These are phyloP conservation scores for Papilionanthe hybrid DNA, from an alignment of 116 monocot species.

Conservation along the genomic window DNA sequence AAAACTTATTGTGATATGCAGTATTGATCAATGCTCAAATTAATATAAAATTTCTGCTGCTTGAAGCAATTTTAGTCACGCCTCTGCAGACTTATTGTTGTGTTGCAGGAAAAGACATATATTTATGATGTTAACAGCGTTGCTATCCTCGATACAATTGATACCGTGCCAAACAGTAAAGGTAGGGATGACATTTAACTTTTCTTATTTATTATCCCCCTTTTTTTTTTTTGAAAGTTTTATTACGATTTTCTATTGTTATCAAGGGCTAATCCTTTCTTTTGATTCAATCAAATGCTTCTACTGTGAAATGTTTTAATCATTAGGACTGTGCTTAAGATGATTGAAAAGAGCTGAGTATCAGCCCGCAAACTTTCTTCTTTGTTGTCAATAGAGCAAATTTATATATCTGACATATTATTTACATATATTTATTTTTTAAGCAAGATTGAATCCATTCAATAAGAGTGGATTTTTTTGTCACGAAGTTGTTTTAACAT, in stretches of 20 bases:
- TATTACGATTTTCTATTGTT: not conserved
- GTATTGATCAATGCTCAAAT: not conserved
- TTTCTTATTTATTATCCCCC: not conserved
- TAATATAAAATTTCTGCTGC: not conserved
- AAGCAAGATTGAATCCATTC: not conserved
- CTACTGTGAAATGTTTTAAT: conserved; percentile 2
- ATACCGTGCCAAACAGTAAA: conserved; percentile 79
- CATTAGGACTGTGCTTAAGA: not conserved
- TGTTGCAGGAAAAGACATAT: conserved; percentile 82
- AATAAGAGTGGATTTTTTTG: not conserved
- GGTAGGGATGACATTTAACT: conserved; percentile 27
- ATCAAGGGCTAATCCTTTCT: not conserved
- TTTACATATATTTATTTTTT: not conserved
- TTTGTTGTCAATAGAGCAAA: not conserved
- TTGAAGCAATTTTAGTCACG: conserved; percentile 8
- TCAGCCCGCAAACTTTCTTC: not conserved
- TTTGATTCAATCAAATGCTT: not conserved
- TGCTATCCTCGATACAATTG: conserved; percentile 69
- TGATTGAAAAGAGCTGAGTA: not conserved
- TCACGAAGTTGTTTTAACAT: not conserved
- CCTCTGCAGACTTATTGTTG: conserved; percentile 70
- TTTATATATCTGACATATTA: not conserved
- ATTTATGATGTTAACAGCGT: conserved; percentile 79
- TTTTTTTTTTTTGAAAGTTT: not conserved
- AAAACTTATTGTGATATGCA: not conserved